Evolutionary conservation across 2,329 filamentous ascomycete genomes (phyloP).

Genomic region (Trichoderma cornu-damae): DNA sequence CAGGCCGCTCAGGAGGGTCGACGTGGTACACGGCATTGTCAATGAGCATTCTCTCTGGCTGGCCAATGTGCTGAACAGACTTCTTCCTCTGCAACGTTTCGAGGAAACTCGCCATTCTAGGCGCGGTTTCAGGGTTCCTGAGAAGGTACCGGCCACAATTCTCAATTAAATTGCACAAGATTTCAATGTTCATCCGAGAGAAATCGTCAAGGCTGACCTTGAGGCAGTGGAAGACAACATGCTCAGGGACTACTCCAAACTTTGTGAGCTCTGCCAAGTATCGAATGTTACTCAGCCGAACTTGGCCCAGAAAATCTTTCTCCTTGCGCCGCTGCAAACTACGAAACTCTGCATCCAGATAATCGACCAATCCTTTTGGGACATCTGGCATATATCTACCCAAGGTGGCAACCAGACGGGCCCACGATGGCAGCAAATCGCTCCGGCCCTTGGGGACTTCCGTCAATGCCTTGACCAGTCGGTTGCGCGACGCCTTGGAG

Average conservation of each 20-base stretch:
- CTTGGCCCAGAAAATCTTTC: slow-evolving; percentile 93
- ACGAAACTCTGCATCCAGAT: slow-evolving; percentile 93
- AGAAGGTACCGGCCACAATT: slow-evolving; percentile 94
- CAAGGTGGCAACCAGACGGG: slow-evolving; percentile 86
- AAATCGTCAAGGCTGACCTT: slow-evolving; percentile 98
- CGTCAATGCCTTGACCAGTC: slow-evolving; percentile 85
- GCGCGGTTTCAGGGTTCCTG: slow-evolving; percentile 85
- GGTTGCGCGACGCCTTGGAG: slow-evolving; percentile 94
- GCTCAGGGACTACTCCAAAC: slow-evolving; percentile 94
- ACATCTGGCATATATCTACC: slow-evolving; percentile 92
- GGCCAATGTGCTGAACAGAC: slow-evolving; percentile 86
- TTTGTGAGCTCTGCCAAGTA: slow-evolving; percentile 97
- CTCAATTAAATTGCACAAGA: slow-evolving; percentile 91
- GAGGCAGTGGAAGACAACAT: slow-evolving; percentile 97
- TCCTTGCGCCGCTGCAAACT: slow-evolving; percentile 95
- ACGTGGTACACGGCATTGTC: slow-evolving; percentile 98
- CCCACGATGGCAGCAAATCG: slow-evolving; percentile 85
- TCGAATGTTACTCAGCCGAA: slow-evolving; percentile 90
- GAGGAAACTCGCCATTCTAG: slow-evolving; percentile 87
- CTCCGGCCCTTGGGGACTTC: slow-evolving; percentile 92
- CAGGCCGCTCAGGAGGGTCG: slow-evolving; percentile 85
- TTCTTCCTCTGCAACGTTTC: slow-evolving; percentile 97
- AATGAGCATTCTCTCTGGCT: slow-evolving; percentile 95
- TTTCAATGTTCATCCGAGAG: slow-evolving; percentile 98
- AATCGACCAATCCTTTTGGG: slow-evolving; percentile 83